These are phyloP conservation scores for Syzygium jambos DNA, from an alignment of 345 rosid genomes.

Conservation along the genomic window DNA sequence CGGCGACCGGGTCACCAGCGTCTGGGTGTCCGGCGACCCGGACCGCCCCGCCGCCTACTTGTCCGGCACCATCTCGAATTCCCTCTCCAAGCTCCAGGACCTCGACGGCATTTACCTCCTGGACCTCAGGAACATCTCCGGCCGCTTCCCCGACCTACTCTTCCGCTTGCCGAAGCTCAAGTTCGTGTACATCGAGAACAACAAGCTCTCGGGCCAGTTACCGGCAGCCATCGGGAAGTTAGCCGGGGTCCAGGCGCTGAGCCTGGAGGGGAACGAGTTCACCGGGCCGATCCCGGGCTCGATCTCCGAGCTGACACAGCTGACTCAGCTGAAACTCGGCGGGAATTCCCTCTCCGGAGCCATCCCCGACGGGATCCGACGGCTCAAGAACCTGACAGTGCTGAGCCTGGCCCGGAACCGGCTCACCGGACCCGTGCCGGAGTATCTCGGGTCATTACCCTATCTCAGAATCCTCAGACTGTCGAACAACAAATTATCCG, in stretches of 20 bases:
- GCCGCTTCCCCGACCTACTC: constrained; percentile 47
- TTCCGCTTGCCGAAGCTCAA: constrained; percentile 40
- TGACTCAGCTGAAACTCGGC: constrained; percentile 42
- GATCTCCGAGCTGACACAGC: constrained; percentile 27
- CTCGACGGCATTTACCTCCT: constrained; percentile 41
- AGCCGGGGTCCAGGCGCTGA: constrained; percentile 25
- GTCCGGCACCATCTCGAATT: constrained; percentile 59
- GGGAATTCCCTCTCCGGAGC: constrained; percentile 45
- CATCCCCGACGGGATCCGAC: constrained; percentile 35
- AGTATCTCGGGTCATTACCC: constrained; percentile 33
- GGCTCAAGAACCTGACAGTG: constrained; percentile 23
- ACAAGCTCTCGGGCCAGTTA: constrained; percentile 52
- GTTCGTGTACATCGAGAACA: constrained; percentile 52
- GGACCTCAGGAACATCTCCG: constrained; percentile 47
- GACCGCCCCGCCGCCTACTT: constrained; percentile 31
- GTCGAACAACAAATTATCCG: constrained; percentile 47
- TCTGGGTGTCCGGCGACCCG: constrained; percentile 20
- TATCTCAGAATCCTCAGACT: constrained; percentile 32
- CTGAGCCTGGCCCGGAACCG: constrained; percentile 32
- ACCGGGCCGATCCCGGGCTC: constrained; percentile 58
- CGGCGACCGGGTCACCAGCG: constrained; percentile 31
- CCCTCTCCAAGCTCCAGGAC: constrained; percentile 28
- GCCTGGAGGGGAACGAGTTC: constrained; percentile 49
- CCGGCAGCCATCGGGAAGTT: constrained; percentile 38
- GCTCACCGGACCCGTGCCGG: constrained; percentile 52